These are phyloP conservation scores for Fusarium ambrosium DNA, from an alignment of 2,329 filamentous ascomycete genomes.

Conservation along the genomic window DNA sequence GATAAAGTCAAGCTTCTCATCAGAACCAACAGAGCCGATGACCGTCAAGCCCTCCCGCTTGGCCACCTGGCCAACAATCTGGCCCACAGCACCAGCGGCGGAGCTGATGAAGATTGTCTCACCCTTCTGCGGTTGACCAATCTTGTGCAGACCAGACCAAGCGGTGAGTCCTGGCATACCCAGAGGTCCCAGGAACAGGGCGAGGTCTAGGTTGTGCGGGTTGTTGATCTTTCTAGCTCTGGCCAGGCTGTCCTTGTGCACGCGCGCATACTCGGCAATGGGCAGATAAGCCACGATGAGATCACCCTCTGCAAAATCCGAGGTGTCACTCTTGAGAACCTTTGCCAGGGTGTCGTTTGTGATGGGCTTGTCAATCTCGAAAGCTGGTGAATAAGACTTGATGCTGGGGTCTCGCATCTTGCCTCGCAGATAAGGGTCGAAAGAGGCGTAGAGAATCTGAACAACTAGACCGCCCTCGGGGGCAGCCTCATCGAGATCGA, in stretches of 20 bases:
- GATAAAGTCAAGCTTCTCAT: constrained; percentile 82
- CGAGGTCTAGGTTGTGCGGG: constrained; percentile 74
- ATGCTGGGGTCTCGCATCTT: constrained; percentile 76
- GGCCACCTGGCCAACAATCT: constrained; percentile 85
- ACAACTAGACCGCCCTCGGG: constrained; percentile 76
- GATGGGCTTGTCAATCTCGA: constrained; percentile 73
- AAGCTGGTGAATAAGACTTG: constrained; percentile 71
- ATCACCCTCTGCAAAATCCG: constrained; percentile 76
- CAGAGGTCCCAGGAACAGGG: constrained; percentile 79
- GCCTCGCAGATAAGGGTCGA: constrained; percentile 88
- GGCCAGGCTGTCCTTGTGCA: constrained; percentile 59
- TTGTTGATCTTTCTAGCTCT: constrained; percentile 71
- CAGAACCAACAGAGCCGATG: constrained; percentile 83
- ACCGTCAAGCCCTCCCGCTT: constrained; percentile 85
- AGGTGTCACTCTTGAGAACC: constrained; percentile 77
- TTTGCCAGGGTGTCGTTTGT: constrained; percentile 73
- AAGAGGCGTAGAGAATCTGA: constrained; percentile 80
- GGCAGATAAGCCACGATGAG: constrained; percentile 70
- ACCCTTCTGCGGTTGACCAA: constrained; percentile 73
- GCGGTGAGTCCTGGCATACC: constrained; percentile 74
- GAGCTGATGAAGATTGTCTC: constrained; percentile 87
- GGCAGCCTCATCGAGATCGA: constrained; percentile 71
- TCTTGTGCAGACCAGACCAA: constrained; percentile 76
- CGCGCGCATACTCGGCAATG: constrained; percentile 76
- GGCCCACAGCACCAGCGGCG: constrained; percentile 85